Conservation (phyloP, 805 yeast genomes). For the Kazachstania martiniae region DNA sequence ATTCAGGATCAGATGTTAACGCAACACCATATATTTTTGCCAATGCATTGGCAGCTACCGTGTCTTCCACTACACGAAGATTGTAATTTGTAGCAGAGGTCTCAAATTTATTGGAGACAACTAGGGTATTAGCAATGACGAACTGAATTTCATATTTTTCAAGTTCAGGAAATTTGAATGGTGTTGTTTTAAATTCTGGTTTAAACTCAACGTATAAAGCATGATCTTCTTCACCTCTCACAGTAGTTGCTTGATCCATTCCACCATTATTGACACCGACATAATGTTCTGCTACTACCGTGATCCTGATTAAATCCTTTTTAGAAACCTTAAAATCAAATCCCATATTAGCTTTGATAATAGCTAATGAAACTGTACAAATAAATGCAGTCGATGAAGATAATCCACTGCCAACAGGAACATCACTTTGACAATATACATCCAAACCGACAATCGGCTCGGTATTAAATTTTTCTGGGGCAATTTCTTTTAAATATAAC, state of each 20-base stretch:
- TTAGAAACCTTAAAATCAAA: conserved; percentile 31
- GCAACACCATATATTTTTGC: conserved; percentile 37
- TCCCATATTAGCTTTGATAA: conserved; percentile 41
- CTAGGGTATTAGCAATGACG: conserved; percentile 52
- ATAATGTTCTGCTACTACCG: conserved; percentile 58
- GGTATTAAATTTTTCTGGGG: conserved; percentile 19
- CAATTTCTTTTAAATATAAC: conserved; percentile 30
- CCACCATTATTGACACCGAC: conserved; percentile 75
- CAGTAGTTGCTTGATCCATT: conserved; percentile 66
- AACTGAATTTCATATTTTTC: conserved; percentile 37
- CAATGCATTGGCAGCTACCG: conserved; percentile 48
- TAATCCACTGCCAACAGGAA: conserved; percentile 65
- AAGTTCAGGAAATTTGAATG: conserved; percentile 44
- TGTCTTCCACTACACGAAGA: conserved; percentile 60
- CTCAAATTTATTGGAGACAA: conserved; percentile 54
- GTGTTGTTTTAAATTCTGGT: conserved; percentile 45
- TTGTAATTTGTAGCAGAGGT: conserved; percentile 63
- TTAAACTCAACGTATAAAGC: conserved; percentile 51
- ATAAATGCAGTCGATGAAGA: conserved; percentile 66
- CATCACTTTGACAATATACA: conserved; percentile 48
- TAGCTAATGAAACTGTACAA: conserved; percentile 50
- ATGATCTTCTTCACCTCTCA: conserved; percentile 49
- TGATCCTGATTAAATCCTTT: conserved; percentile 43
- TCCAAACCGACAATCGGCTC: conserved; percentile 37
- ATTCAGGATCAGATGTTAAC: conserved; percentile 18